Base-by-base conservation (phyloP, 1,284 basidiomycete species). In the Puccinia hordei region DNA sequence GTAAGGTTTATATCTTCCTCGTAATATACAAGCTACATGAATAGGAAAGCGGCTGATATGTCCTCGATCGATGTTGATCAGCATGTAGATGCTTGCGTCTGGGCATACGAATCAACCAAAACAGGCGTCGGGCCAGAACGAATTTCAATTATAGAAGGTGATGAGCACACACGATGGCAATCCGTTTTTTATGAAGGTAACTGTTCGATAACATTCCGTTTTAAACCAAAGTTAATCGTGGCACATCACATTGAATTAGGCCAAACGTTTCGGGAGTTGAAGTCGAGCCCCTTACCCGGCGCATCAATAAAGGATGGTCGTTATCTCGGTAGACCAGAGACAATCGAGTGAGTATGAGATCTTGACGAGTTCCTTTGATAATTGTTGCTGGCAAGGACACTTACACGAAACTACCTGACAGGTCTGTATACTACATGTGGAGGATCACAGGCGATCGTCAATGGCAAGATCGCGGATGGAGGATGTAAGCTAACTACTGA, bases 381-480 rank as follows among this genome's bases (percentile, higher is more conserved):
- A n/a, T n/a, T n/a, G n/a, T n/a, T n/a, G n/a, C n/a, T n/a, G n/a
- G n/a, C n/a, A n/a, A n/a, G n/a, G n/a, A n/a, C n/a, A n/a, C n/a
- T n/a, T n/a, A n/a, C n/a, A n/a, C n/a, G n/a, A n/a, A n/a, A n/a
- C n/a, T n/a, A n/a, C n/a, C n/a, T n/a, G n/a, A n/a, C 30, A 79
- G 77, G 46, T 79, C 77, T 6, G 87, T 89, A 41, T 88, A 88
- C 81, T 86, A 85, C 83, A 88, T 88, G 87, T 89, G 87, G 84
- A 86, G 89, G 59, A 83, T 89, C 38, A 89, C 89, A 0, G 89
- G 89, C 33, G 88, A 89, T 83, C 83, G 84, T 9, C 86, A 86
- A 80, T 89, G 89, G 89, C 88, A 88, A 83, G 81, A 81, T 27
- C 22, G 81, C 53, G 89, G 89, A 3, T 90, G 89, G 89, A 86